Conservation (phyloP, 345 rosid genomes). For the Populus alba region DNA sequence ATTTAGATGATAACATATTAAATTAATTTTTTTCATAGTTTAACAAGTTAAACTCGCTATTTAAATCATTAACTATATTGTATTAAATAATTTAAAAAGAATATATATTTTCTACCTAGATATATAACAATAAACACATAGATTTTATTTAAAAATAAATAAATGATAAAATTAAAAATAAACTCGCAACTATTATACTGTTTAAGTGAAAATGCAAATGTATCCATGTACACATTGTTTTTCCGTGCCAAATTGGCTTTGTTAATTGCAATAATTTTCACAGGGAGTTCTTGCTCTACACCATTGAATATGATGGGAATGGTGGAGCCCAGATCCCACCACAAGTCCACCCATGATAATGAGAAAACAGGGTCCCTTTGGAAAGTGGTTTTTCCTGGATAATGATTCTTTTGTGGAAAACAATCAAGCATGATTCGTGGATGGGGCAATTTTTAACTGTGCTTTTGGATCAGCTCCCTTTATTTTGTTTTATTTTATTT, state of each 20-base stretch:
- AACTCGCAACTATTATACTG: too few species aligned
- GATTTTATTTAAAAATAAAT: too few species aligned
- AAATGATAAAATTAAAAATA: too few species aligned
- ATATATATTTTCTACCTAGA: too few species aligned
- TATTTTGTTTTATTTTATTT: background rate
- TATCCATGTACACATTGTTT: too few species aligned
- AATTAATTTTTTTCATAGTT: too few species aligned
- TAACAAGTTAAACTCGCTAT: too few species aligned
- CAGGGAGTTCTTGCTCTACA: background rate
- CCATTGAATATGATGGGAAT: background rate
- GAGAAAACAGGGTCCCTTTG: background rate
- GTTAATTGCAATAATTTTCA: background rate
- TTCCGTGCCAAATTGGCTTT: too few species aligned
- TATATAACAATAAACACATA: accelerated
- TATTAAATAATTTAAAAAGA: too few species aligned
- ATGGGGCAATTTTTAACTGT: background rate
- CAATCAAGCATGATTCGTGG: background rate
- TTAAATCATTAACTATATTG: too few species aligned
- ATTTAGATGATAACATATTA: too few species aligned
- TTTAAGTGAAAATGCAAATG: too few species aligned
- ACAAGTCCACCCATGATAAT: background rate
- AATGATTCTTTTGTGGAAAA: background rate
- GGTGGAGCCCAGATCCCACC: background rate
- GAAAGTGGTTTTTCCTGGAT: background rate
- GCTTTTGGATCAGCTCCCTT: background rate